Base-by-base conservation (phyloP, 768 basidiomycete species). In the Leccinellum rugosiceps region DNA sequence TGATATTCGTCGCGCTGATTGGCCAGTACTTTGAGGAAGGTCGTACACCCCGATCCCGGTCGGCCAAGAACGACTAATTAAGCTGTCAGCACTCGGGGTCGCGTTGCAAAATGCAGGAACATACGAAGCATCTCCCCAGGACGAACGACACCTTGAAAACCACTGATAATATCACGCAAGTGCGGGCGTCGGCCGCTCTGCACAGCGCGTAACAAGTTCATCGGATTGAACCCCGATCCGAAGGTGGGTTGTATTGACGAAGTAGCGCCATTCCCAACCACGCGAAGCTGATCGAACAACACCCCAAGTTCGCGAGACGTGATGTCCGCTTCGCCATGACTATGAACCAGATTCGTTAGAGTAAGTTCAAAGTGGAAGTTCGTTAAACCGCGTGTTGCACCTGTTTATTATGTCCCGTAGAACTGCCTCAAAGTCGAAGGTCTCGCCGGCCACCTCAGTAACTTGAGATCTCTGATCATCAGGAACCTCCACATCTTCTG, bases 11-110 rank as follows among this genome's bases (percentile, higher is more conserved):
- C 75, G 1, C 85, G 82, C 60, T 86, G 84, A 67, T 94, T 94
- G 17, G 93, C 80, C 50, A 96, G 80, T 0, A 81, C 80, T 71
- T 93, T 93, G 53, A 97, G 81, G 50, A 97, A 78, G 0, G 94
- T 92, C 28, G 82, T 85, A 68, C 93, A 95, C 3, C 94, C 93
- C 0, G 90, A 85, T 14, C 89, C 89, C 1, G 93, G 93, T 30
- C 91, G 80, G 23, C 93, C 93, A 25, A 94, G 81, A 11, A 94
- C 92, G 15, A 95, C 88, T 89, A 64, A 5, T 55, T 19, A 15
- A 4, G 11, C 6, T 34, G 8, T 65, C 10, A 66, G 41, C 32
- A 17, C n/a, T 14, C 4, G 23, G 1, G 5, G 17, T 19, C 19
- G n/a, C 0, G 1, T 50, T 25, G 49, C 28, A 26, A 31, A 47